Base-by-base conservation (phyloP, 352 stramenopile species). In the Pythium guiyangense region DNA sequence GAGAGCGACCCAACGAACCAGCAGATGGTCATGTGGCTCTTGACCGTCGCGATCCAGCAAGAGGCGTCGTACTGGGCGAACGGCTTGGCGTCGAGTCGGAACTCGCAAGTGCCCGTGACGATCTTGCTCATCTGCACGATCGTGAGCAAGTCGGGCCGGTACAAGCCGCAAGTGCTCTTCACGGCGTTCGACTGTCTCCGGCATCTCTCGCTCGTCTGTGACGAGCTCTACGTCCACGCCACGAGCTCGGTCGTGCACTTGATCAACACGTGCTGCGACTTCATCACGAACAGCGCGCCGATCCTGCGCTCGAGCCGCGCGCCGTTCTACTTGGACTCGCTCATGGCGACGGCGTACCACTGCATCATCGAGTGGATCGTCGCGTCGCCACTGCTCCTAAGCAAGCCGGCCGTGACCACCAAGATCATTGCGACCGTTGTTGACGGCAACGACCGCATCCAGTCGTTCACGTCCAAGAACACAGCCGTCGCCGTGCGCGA, bases 21-120 rank as follows among this genome's bases (percentile, higher is more conserved):
- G 63, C 85, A 95, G 54, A 93, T 95, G 85, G 88, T 88, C 50
- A 86, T 95, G 63, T 95, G 85, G 85, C 74, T 92, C 50, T 69
- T 95, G 49, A 90, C 81, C 2, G 82, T 95, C 18, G 85, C 85
- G 2, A 92, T 93, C 48, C 83, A 93, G 55, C 81, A 95, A 62
- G 85, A 95, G 60, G 84, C 83, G n/a, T 77, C 77, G 31, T 90
- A 88, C 52, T 95, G 85, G 85, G 85, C 83, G 8, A 84, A 73
- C 12, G 85, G 85, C 1, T 57, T 93, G 20, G 77, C 82, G 14
- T 95, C 85, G 15, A 95, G 83, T 55, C 74, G 79, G 44, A 95
- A 85, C 57, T 93, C 83, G 3, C 85, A 95, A 60, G 84, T 92
- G 29, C 82, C 81, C n/a, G 71, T 92, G 39, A 93, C 83, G 34